Evolutionary conservation across 2,329 filamentous ascomycete genomes (phyloP), one percentile per base, ranked within the genome.

Genomic region (Phoma sp.): DNA sequence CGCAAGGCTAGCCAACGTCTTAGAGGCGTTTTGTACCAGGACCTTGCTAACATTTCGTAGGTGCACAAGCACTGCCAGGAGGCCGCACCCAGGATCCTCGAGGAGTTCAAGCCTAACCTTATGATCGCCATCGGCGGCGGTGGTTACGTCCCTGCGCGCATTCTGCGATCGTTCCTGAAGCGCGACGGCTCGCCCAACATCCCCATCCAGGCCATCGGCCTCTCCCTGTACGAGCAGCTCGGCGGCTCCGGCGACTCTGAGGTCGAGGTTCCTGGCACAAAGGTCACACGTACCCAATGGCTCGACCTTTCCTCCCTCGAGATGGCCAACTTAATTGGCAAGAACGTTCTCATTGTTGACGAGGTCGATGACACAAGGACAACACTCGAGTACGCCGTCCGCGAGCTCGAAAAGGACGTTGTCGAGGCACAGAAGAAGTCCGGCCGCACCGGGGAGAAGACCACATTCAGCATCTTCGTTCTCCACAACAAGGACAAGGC

Each of bases 71-170:
- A 98, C 74, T 99, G 95, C 83, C 90, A 97, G 79, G 83, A 89
- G 73, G 87, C 91, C 14, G 95, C 93, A 35, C 83, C 86, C 61
- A 81, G 82, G 67, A 96, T 98, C 75, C 87, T 99, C 68, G 81
- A 87, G 73, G 86, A 90, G 13, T 92, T 96, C 83, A 84, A 91
- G 74, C 95, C 95, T 35, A 91, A 96, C 77, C 89, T 99, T 67
- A 96, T 99, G 84, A 96, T 99, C 77, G 95, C 95, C 74, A 98
- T 98, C 75, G 95, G 95, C 68, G 95, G 95, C 62, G 95, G 95
- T 69, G 95, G 95, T 70, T 99, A 97, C 78, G 92, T 99, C 36
- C 95, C 95, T 58, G 95, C 95, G 40, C 90, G 95, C 68, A 99
- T 99, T 76, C 86, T 99, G 61, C 91, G 66, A 79, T 98, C 95